These are phyloP conservation scores for Periconia macrospinosa DNA, from an alignment of 2,329 filamentous ascomycete genomes.

Conservation along the genomic window DNA sequence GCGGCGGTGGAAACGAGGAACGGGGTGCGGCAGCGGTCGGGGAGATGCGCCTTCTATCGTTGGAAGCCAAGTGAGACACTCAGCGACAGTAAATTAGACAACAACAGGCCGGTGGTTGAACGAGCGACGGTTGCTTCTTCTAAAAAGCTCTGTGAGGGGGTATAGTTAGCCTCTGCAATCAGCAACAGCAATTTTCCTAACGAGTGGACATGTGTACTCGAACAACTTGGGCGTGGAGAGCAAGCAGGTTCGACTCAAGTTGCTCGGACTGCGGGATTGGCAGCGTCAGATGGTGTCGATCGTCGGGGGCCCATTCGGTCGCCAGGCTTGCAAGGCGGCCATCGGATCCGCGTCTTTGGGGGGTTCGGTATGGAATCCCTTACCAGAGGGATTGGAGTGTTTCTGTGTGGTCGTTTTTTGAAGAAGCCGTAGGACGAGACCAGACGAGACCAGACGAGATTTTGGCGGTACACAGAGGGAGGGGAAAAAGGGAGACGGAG, in stretches of 20 bases:
- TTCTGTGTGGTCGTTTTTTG: background rate
- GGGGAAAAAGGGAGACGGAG: background rate
- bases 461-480: background rate
- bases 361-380: background rate
- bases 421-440: background rate
- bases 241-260: background rate
- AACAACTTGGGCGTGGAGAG: too few species aligned
- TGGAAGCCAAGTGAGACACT: background rate
- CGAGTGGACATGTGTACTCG: background rate
- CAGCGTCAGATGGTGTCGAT: background rate
- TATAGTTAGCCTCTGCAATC: background rate
- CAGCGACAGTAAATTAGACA: background rate
- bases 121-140: background rate
- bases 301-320: background rate
- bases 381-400: background rate
- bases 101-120: background rate
- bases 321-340: background rate
- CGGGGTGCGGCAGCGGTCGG: background rate
- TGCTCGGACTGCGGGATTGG: background rate
- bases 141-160: background rate
- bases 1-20: background rate
- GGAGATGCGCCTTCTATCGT: background rate
- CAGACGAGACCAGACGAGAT: too few species aligned
- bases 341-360: background rate
- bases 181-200: background rate